Evolutionary conservation across 1,139 yeast species (phyloP), one percentile per base, ranked within the genome.

Genomic region (Yarrowia galli): DNA sequence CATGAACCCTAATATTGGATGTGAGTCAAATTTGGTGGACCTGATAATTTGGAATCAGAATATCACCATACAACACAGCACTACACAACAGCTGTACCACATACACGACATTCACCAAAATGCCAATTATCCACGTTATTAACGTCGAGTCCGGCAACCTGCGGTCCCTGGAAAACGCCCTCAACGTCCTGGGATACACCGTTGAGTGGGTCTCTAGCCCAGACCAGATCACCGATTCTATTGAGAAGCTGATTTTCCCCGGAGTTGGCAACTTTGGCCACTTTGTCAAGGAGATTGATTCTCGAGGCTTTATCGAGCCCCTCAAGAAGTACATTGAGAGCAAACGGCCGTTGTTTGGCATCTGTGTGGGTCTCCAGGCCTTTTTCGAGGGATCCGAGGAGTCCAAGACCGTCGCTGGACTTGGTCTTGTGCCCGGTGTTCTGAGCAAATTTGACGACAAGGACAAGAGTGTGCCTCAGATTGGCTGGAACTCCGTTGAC

Each of bases 201-300:
- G 77, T 79, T 15, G 74, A 73, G 63, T 75, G 79, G 71, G 73
- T 81, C 56, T 77, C 78, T 53, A 79, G 80, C 9, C 68, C 71
- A 6, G 74, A 71, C 18, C 75, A 74, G 18, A 72, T 78, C 25
- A 75, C 75, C 20, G 71, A 73, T 3, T 73, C 76, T 8, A 76
- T 75, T 40, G 75, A 75, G 35, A 71, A 75, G 48, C 73, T 79
- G 64, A 73, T 79, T 51, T 84, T 95, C 53, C 99, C 99, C 16
- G 99, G 99, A 32, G 99, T 95, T 7, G 99, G 99, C 35, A 93
- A 92, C 76, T 95, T 87, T 78, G 99, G 97, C 49, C 98, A 95
- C 77, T 93, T 95, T 76, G 92, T 92, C 70, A 85, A 85, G 67
- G 87, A 90, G 73, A 78, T 95, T 67, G 83, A 83, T 67, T 81